Conservation (phyloP, 495 filamentous ascomycete species). For the Lophiotrema nucula region DNA sequence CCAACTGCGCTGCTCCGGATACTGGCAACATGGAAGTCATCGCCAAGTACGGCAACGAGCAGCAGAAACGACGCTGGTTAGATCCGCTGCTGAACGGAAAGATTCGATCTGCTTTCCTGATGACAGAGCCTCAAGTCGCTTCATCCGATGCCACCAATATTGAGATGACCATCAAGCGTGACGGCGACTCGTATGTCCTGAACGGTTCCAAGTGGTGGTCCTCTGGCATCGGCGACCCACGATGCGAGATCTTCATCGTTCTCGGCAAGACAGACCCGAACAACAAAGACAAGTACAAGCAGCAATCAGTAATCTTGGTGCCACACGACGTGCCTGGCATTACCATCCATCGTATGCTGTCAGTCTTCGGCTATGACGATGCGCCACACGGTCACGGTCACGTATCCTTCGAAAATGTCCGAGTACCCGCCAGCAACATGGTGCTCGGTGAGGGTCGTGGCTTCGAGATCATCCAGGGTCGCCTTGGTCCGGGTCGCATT, state of each 20-base stretch:
- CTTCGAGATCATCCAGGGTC: constrained; percentile 49
- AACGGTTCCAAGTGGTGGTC: constrained; percentile 49
- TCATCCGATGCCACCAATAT: constrained; percentile 48
- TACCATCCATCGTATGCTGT: constrained; percentile 48
- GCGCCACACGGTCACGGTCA: constrained; percentile 48
- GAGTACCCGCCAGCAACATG: constrained; percentile 43
- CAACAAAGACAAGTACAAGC: constrained; percentile 41
- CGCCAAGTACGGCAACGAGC: constrained; percentile 48
- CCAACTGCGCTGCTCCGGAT: constrained; percentile 47
- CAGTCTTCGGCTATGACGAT: constrained; percentile 48
- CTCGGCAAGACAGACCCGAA: constrained; percentile 46
- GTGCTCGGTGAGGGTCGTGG: constrained; percentile 44
- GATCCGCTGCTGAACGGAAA: constrained; percentile 44
- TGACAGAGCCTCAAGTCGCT: constrained; percentile 48
- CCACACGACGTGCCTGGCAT: constrained; percentile 43
- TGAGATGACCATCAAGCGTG: constrained; percentile 38
- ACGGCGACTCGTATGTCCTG: constrained; percentile 44
- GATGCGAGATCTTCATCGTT: constrained; percentile 47
- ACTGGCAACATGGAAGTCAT: constrained; percentile 50
- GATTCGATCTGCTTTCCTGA: constrained; percentile 47
- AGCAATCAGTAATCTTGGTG: constrained; percentile 47
- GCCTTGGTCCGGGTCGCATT: constrained; percentile 47
- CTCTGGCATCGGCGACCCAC: constrained; percentile 44
- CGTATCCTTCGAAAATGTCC: constrained; percentile 46
- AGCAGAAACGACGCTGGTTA: constrained; percentile 45